Percentiles rank a stretch among this genome's conserved stretches.
Evolutionary conservation across 2,329 filamentous ascomycete genomes (phyloP).

Genomic region (Botrytis fabae): DNA sequence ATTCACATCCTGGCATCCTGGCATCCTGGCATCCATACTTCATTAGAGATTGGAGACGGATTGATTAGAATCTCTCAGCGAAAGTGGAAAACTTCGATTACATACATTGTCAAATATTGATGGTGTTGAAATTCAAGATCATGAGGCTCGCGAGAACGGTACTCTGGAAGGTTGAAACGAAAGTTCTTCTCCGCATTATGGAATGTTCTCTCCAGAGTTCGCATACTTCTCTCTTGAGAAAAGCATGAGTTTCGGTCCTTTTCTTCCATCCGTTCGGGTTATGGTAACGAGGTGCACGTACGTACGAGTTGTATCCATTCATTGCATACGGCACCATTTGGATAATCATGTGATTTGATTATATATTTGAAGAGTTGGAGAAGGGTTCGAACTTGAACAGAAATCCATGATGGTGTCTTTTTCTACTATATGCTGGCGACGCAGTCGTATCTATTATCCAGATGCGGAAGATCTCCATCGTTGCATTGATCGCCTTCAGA

Average conservation of each 20-base stretch:
- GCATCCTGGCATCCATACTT: neutral
- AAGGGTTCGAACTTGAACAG: neutral
- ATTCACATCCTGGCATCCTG: neutral
- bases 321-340: neutral
- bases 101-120: neutral
- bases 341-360: constrained; percentile 4
- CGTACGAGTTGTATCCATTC: neutral
- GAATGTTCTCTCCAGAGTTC: neutral
- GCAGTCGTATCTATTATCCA: neutral
- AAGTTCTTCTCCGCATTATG: constrained; percentile 10
- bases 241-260: constrained; percentile 7
- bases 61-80: neutral
- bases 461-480: neutral
- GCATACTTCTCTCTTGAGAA: neutral
- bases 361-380: neutral
- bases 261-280: neutral
- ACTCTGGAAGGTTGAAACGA: constrained; percentile 8
- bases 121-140: neutral
- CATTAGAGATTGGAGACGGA: constrained; percentile 1
- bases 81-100: neutral
- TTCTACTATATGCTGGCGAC: neutral
- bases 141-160: neutral
- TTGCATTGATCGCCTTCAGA: neutral
- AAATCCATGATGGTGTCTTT: neutral
- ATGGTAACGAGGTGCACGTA: neutral